Evolutionary conservation across 768 basidiomycete genomes (phyloP).

Genomic region (Zangia roseola): DNA sequence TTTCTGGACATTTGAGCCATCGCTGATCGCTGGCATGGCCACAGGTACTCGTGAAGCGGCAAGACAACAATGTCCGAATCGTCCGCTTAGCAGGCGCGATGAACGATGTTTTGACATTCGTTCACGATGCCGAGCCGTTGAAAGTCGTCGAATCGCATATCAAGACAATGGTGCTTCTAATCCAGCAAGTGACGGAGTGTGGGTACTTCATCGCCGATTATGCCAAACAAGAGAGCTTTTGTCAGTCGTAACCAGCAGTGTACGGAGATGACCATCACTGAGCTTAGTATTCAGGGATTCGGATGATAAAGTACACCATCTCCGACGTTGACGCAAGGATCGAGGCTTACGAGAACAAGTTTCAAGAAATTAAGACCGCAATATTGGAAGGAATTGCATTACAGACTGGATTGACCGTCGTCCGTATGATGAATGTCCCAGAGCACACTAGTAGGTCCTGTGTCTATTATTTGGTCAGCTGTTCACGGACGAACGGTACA

Average conservation of each 20-base stretch:
- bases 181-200: neutral
- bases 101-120: neutral
- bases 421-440: no score
- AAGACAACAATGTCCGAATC: neutral
- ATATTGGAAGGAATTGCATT: neutral
- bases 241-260: neutral
- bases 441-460: neutral
- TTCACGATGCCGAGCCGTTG: neutral
- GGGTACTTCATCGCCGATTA: neutral
- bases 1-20: neutral
- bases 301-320: neutral
- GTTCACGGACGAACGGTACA: neutral
- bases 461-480: no score
- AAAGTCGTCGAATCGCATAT: neutral
- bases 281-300: neutral
- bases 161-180: neutral
- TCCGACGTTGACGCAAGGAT: neutral
- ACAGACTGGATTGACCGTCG: neutral
- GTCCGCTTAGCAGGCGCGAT: neutral
- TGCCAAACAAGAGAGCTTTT: neutral
- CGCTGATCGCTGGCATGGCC: no score
- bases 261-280: no score
- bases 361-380: neutral
- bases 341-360: neutral
- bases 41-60: neutral